Evolutionary conservation across 1,139 yeast species (phyloP).

Genomic region (Suhomyces bokatorum): DNA sequence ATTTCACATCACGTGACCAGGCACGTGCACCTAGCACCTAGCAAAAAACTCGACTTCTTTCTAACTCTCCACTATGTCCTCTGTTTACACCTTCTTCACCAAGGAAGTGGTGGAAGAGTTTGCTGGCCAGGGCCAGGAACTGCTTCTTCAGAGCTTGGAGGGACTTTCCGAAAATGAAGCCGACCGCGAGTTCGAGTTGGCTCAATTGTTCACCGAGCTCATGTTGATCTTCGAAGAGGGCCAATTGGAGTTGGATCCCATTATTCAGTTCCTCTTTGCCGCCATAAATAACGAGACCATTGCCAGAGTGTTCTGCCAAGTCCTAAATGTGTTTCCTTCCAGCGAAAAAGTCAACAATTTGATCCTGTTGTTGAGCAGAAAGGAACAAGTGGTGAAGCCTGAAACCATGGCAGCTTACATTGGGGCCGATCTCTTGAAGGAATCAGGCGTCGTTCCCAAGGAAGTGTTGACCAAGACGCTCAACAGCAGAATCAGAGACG

Average conservation of each 20-base stretch:
- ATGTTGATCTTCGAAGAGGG: slow-evolving; percentile 33
- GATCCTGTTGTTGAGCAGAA: slow-evolving; percentile 25
- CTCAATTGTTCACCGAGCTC: slow-evolving; percentile 38
- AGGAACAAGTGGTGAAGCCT: slow-evolving; percentile 36
- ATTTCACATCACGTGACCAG: slow-evolving; percentile 1
- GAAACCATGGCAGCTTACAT: slow-evolving; percentile 40
- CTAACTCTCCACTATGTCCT: slow-evolving; percentile 3
- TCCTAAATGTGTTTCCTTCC: slow-evolving; percentile 47
- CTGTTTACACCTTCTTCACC: slow-evolving; percentile 26
- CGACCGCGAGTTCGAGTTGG: slow-evolving; percentile 13
- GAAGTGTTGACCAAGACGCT: slow-evolving; percentile 40
- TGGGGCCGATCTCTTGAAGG: slow-evolving; percentile 36
- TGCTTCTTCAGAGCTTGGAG: slow-evolving; percentile 29
- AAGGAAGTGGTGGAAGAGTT: slow-evolving; percentile 32
- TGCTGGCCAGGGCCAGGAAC: slow-evolving; percentile 30
- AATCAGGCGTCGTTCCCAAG: slow-evolving; percentile 40
- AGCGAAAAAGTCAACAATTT: slow-evolving; percentile 30
- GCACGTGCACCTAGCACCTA: background rate
- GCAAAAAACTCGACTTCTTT: slow-evolving; percentile 1
- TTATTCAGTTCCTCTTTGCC: slow-evolving; percentile 30
- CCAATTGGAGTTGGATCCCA: slow-evolving; percentile 23
- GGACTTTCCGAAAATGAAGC: slow-evolving; percentile 9
- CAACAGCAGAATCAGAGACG: slow-evolving; percentile 50
- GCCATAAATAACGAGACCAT: slow-evolving; percentile 34
- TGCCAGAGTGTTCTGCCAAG: slow-evolving; percentile 45